A percentile compares a stretch with the other conserved stretches of the same genome.
These are phyloP conservation scores for Eucalyptus decipiens DNA, from an alignment of 345 rosid species.

Conservation along the genomic window DNA sequence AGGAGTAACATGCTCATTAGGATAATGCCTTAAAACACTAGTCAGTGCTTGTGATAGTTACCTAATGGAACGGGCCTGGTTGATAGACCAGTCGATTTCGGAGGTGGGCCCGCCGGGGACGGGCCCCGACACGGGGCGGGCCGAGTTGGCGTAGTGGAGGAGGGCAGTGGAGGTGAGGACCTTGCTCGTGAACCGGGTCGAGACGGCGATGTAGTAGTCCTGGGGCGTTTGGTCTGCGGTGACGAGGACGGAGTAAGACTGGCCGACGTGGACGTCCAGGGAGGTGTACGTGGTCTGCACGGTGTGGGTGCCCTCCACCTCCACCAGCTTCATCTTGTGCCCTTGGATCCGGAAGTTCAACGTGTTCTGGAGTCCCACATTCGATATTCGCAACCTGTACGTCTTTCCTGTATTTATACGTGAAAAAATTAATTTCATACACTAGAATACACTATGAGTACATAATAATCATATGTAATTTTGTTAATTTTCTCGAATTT, in stretches of 20 bases:
- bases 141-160: slow-evolving; percentile 66
- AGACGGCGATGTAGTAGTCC: slow-evolving; percentile 49
- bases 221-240: slow-evolving; percentile 62
- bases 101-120: slow-evolving; percentile 34
- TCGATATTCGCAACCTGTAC: slow-evolving; percentile 76
- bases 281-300: slow-evolving; percentile 49
- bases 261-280: slow-evolving; percentile 79
- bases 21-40: not conserved
- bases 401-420: slow-evolving; percentile 36
- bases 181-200: slow-evolving; percentile 43
- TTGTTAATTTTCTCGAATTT: not conserved
- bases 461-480: not conserved
- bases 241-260: slow-evolving; percentile 77
- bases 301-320: slow-evolving; percentile 91
- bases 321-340: slow-evolving; percentile 72
- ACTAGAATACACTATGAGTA: not conserved
- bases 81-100: slow-evolving; percentile 50
- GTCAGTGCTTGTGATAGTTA: not conserved
- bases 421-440: not conserved
- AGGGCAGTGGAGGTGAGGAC: slow-evolving; percentile 27
- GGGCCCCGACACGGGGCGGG: slow-evolving; percentile 19
- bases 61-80: slow-evolving; percentile 79
- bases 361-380: slow-evolving; percentile 68
- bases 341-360: slow-evolving; percentile 62
- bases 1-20: not conserved